These are phyloP conservation scores for Emmonsia crescens DNA, from an alignment of 2,329 filamentous ascomycete species.

Conservation along the genomic window DNA sequence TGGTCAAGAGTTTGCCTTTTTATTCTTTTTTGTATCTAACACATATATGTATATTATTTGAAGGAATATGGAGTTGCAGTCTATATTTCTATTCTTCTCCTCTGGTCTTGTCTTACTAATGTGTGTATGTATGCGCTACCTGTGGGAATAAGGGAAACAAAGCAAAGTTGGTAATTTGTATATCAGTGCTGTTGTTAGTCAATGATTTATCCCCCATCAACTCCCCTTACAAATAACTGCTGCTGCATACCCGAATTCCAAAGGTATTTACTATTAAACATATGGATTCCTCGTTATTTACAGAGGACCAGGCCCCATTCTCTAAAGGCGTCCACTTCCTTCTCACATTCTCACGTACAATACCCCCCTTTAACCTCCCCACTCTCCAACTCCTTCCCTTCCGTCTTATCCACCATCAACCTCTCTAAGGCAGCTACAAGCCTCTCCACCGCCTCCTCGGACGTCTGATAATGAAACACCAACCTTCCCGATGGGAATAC, in stretches of 20 bases:
- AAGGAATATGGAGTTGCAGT: neutral
- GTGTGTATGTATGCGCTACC: neutral
- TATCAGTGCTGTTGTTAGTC: neutral
- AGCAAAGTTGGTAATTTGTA: neutral
- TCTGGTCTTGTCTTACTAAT: neutral
- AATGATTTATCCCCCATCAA: neutral
- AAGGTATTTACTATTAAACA: neutral
- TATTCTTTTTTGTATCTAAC: neutral
- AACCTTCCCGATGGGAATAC: constrained; percentile 17
- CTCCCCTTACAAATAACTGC: neutral
- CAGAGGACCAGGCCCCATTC: neutral
- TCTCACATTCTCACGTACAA: neutral
- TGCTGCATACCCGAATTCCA: neutral
- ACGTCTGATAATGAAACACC: constrained; percentile 21
- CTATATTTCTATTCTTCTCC: neutral
- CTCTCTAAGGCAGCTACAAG: constrained; percentile 14
- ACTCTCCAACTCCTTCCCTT: constrained; percentile 12
- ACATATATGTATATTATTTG: neutral
- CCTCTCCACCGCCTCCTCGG: constrained; percentile 14
- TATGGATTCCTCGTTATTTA: neutral
- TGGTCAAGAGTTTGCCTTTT: neutral
- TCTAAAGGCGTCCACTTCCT: neutral
- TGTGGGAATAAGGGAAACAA: too few species aligned
- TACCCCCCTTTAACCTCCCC: constrained; percentile 13
- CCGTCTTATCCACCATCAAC: constrained; percentile 17